Base-by-base conservation (phyloP, 1,284 basidiomycete genomes). In the Ceratobasidium sp. region DNA sequence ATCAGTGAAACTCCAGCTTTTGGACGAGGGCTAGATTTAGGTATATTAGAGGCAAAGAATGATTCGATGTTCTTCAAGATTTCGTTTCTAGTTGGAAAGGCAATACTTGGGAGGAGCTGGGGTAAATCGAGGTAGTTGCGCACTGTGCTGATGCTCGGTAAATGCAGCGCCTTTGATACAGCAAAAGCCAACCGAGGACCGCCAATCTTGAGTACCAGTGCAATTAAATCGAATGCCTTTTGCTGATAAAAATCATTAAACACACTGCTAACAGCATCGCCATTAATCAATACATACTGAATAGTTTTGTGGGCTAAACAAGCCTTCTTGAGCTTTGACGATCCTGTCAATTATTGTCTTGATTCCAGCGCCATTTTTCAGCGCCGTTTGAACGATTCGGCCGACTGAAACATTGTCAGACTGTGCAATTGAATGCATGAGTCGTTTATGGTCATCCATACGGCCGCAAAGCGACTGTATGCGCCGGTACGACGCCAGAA, bases 141-240 rank as follows among this genome's bases (percentile, higher is more conserved):
- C 2, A 61, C 38, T 61, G 58, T 61, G 14, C 7, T 21, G 2
- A 26, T 6, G 23, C 38, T 23, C 11, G 58, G 58, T 16, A 61
- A 26, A 16, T 44, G 11, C 14, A 43, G 8, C 11, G 41, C 32
- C 26, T 61, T 44, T 21, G 32, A 1, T 8, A 61, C 2, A 43
- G 58, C 58, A 41, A 43, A 61, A 44, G 43, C 35, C 1, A 61
- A 16, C 21, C 58, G 58, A 21, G 58, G 58, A 32, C 58, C 41
- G 2, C 58, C 58, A 16, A 61, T 23, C 14, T 26, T 16, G 14
- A 43, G 28, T 11, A 44, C 32, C 5, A 61, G 38, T 61, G 43
- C 7, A 21, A 18, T 11, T 2, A 61, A 2, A 26, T 61, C 41
- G 23, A 44, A 26, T 26, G 21, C 23, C 38, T 61, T 61, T 61